Base-by-base conservation (phyloP, 176 grass and related monocot species). In the Calamus simplicifolius region DNA sequence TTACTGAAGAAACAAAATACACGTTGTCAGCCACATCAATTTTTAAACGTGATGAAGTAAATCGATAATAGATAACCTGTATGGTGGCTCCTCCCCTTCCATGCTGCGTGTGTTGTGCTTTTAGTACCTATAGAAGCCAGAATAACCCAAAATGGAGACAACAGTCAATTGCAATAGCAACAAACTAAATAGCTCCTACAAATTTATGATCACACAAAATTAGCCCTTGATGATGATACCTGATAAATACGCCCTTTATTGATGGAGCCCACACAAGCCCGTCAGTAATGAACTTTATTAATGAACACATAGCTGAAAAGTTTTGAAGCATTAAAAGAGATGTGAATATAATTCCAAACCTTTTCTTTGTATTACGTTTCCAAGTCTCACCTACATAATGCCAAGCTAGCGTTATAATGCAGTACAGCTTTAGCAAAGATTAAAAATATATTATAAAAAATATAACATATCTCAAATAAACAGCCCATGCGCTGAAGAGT, bases 51-150 rank as follows among this genome's bases (percentile, higher is more conserved):
- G 35, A 43, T 43, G 35, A 43, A 43, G 35, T n/a, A n/a, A n/a
- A n/a, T 43, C 4, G 19, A 56, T 21, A 1, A 72, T 57, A 31
- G 49, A 57, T 59, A 69, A 89, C 81, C 81, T 89, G 86, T 79
- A 89, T 85, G 31, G 81, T 89, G 4, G 86, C 86, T 58, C 86
- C 86, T 72, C 86, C 86, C 82, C 86, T 89, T 79, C 86, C 86
- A 79, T 85, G 86, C 57, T 75, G 75, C 1, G 86, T 82, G 69
- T 85, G 86, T 6, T 85, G 82, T 28, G 82, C 79, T 82, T 89
- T 89, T 73, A 89, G 74, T 19, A 89, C 86, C 86, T 89, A 69
- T 38, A n/a, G 25, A 81, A 66, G 27, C 64, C 59, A 69, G 48
- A 19, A 57, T 55, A 60, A 10, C 21, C 69, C 56, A 66, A 25